Evolutionary conservation across 345 rosid species (phyloP).

Genomic region (Pelargonium nanum): DNA sequence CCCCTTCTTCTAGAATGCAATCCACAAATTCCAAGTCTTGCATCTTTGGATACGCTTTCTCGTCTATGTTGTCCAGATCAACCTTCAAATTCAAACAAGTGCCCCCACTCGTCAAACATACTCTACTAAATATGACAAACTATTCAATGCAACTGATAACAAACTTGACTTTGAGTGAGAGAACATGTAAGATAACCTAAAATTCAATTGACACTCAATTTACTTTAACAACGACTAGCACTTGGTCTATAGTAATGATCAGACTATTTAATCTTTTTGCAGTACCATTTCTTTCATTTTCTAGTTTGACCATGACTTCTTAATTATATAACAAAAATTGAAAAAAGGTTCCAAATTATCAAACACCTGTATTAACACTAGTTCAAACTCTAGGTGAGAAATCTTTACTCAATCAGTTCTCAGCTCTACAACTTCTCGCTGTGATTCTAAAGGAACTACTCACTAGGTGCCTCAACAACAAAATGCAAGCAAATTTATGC

Average conservation of each 20-base stretch:
- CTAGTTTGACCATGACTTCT: too few species aligned
- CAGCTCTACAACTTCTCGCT: too few species aligned
- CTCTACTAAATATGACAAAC: background rate
- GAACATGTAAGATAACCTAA: background rate
- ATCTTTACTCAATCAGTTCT: too few species aligned
- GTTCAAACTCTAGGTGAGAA: too few species aligned
- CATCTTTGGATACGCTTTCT: slow-evolving; percentile 47
- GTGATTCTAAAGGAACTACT: too few species aligned
- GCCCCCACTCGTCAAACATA: background rate
- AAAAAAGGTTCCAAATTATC: too few species aligned
- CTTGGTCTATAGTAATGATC: too few species aligned
- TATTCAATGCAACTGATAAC: background rate
- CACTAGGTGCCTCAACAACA: background rate
- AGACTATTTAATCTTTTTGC: background rate
- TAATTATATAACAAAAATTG: too few species aligned
- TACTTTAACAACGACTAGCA: background rate
- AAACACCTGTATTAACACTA: too few species aligned
- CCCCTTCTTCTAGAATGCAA: slow-evolving; percentile 88
- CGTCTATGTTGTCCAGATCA: slow-evolving; percentile 71
- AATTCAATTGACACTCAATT: background rate
- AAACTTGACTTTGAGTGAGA: background rate
- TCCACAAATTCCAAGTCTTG: slow-evolving; percentile 64
- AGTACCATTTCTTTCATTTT: background rate
- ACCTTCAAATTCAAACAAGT: slow-evolving; percentile 43
- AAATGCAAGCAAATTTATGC: background rate